Conservation (phyloP, 31 red algal species). For the Asparagopsis taxiformis region DNA sequence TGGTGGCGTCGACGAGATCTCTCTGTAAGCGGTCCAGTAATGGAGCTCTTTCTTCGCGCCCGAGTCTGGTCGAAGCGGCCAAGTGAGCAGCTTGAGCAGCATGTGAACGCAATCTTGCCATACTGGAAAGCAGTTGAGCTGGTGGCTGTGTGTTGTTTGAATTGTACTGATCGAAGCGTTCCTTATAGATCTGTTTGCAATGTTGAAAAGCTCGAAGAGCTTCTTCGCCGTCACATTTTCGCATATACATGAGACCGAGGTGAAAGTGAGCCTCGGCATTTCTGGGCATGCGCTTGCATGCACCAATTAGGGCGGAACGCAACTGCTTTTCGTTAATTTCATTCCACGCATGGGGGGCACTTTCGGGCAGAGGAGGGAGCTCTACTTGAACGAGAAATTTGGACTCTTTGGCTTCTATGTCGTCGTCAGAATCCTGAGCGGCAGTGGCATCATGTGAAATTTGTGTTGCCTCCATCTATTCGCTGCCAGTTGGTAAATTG, state of each 20-base stretch:
- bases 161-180: constrained; percentile 33
- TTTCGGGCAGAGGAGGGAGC: constrained; percentile 54
- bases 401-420: constrained; percentile 1
- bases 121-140: constrained; percentile 7
- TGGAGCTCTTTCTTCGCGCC: constrained; percentile 34
- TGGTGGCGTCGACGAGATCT: constrained; percentile 41
- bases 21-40: constrained; percentile 40
- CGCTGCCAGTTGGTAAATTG: neutral
- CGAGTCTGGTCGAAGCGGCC: constrained; percentile 27
- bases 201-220: constrained; percentile 70
- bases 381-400: constrained; percentile 31
- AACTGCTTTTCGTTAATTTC: constrained; percentile 77
- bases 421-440: constrained; percentile 16
- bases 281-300: constrained; percentile 76
- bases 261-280: constrained; percentile 84
- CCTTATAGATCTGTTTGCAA: constrained; percentile 34
- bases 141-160: constrained; percentile 20
- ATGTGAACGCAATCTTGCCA: constrained; percentile 70
- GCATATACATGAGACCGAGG: constrained; percentile 76
- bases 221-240: constrained; percentile 48
- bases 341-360: constrained; percentile 60
- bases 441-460: constrained; percentile 1
- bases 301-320: constrained; percentile 74
- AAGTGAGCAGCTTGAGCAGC: constrained; percentile 72
- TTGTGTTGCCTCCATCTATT: constrained; percentile 17